phyloP scores from a whole-genome alignment of 306 rosid species.

The Acacia crassicarpa region DNA sequence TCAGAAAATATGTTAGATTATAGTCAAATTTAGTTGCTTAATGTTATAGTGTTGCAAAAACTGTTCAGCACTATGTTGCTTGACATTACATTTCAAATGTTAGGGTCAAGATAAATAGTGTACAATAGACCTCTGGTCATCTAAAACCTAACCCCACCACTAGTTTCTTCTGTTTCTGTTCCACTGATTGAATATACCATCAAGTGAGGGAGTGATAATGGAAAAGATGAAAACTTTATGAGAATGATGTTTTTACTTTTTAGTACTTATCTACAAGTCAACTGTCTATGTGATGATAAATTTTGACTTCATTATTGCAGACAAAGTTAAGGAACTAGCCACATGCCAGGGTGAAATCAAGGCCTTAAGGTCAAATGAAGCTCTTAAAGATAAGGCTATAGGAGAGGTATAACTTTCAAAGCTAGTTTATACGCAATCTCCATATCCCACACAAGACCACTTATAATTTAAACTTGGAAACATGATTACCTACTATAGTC shows the following conservation, averaged over 20 bases:
- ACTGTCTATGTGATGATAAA: constrained; percentile 2
- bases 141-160: not conserved
- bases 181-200: not conserved
- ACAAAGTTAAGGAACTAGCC: constrained; percentile 58
- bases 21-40: not conserved
- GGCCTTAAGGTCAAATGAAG: constrained; percentile 67
- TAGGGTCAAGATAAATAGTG: not conserved
- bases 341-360: constrained; percentile 69
- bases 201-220: not conserved
- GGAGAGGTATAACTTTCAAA: constrained; percentile 57
- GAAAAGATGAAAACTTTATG: not conserved
- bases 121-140: not conserved
- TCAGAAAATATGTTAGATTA: not conserved
- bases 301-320: constrained; percentile 44
- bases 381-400: constrained; percentile 77
- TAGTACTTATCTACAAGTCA: constrained; percentile 5
- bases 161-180: not conserved
- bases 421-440: not conserved
- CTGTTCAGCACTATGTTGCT: too few species aligned
- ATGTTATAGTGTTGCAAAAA: not conserved
- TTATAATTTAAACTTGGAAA: not conserved
- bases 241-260: not conserved
- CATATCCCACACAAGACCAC: not conserved
- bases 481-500: not conserved
- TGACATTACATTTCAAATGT: not conserved